Percentiles rank a stretch among this genome's conserved stretches.
Conservation (phyloP, 371 early-diverging fungal genomes). For the Enteropsectra breve region DNA sequence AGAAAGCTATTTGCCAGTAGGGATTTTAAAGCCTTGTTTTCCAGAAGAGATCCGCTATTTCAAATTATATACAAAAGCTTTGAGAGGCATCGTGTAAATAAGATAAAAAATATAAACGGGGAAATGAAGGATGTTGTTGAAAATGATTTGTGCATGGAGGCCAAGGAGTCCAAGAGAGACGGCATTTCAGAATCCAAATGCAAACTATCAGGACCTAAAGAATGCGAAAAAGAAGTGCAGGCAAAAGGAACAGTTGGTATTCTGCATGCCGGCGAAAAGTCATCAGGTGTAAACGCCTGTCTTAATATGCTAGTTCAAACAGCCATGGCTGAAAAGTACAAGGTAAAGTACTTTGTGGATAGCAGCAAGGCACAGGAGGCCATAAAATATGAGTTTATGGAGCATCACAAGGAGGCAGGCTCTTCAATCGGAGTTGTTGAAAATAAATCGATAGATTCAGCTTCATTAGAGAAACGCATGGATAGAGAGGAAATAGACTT, state of each 20-base stretch:
- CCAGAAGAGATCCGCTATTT: conserved; percentile 25
- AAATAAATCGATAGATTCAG: conserved; percentile 67
- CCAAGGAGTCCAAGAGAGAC: too few species aligned
- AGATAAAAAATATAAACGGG: too few species aligned
- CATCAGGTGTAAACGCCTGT: conserved; percentile 92
- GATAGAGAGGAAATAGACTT: conserved; percentile 76
- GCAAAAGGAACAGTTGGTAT: conserved; percentile 68
- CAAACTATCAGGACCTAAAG: too few species aligned
- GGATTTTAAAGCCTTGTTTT: conserved; percentile 7
- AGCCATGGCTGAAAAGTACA: conserved; percentile 72
- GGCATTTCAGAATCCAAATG: too few species aligned
- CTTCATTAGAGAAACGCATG: conserved; percentile 74
- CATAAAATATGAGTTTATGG: conserved; percentile 64
- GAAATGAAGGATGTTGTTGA: too few species aligned
- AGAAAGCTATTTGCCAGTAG: conserved; percentile 5
- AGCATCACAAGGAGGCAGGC: conserved; percentile 80
- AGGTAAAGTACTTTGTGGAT: conserved; percentile 74
- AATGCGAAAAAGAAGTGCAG: too few species aligned
- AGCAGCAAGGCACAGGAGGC: conserved; percentile 64
- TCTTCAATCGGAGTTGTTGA: conserved; percentile 82
- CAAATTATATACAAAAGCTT: conserved; percentile 2
- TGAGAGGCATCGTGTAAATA: background rate
- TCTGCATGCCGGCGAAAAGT: conserved; percentile 81
- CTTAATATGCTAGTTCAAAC: conserved; percentile 76
- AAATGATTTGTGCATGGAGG: too few species aligned